Base-by-base conservation (phyloP, 208 protist genomes). In the Leishmania tropica region DNA sequence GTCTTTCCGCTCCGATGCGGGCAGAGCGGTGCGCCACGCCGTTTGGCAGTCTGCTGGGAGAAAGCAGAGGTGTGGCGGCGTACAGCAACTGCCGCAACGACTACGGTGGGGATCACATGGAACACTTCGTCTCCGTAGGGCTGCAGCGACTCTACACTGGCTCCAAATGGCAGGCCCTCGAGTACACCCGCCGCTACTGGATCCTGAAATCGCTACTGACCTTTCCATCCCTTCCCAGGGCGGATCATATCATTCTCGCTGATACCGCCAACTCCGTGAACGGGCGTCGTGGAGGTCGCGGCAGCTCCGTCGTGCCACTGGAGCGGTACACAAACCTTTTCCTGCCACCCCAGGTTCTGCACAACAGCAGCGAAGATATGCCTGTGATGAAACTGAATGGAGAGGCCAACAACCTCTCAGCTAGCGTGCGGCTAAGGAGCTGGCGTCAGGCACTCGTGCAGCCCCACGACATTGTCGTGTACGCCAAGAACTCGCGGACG, bases 171-270 rank as follows among this genome's bases (percentile, higher is more conserved):
- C 76, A 84, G 45, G 83, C 86, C 28, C 72, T 95, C 45, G 93
- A 96, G 85, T 96, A 94, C 79, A 87, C 84, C 21, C 88, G 90
- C 21, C 91, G 93, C 45, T 94, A 88, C 80, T 95, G 91, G 89
- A 86, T 94, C 45, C 68, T 94, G 10, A 85, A 75, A 0, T 80
- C 76, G 3, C 84, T 87, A 42, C 71, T 91, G 45, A 83, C 79
- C 40, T 81, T 93, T 7, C 83, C 89, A 10, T 64, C 80, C 11
- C 31, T 92, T 54, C 40, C 75, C 2, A 21, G 75, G 37, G 75
- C 87, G 2, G 84, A 87, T 42, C 53, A 83, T 51, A 53, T 89
- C 48, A 65, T 89, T 48, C 70, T 76, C 42, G 17, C 85, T 3
- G 60, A 80, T 1, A 31, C 65, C 19, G 85, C 79, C 11, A 80